Percentiles rank a stretch among this genome's conserved stretches.
Evolutionary conservation across 495 filamentous ascomycete species (phyloP).

Genomic region (Talaromyces nanjingensis): DNA sequence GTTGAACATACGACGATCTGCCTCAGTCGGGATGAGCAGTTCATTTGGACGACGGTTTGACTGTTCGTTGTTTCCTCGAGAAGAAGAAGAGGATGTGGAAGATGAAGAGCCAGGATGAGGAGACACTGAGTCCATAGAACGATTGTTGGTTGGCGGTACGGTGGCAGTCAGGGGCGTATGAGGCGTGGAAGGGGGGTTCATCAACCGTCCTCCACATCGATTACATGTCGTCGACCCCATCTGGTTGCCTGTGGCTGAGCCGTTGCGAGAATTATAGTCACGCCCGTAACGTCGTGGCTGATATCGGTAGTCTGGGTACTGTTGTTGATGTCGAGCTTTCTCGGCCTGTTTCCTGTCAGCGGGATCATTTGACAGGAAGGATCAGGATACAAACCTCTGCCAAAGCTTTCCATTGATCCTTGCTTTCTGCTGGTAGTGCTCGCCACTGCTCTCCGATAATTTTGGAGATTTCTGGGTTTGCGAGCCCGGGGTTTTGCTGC

Average conservation of each 20-base stretch:
- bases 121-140: conserved; percentile 3
- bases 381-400: conserved; percentile 57
- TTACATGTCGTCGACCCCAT: conserved; percentile 33
- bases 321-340: conserved; percentile 79
- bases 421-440: conserved; percentile 62
- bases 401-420: conserved; percentile 80
- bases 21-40: neutral
- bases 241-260: conserved; percentile 25
- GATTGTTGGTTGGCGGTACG: conserved; percentile 7
- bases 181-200: conserved; percentile 40
- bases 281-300: conserved; percentile 75
- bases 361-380: neutral
- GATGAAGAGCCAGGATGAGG: neutral
- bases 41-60: conserved; percentile 1
- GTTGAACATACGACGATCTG: neutral
- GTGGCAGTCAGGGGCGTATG: conserved; percentile 30
- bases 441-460: conserved; percentile 95
- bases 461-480: conserved; percentile 97
- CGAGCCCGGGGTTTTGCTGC: conserved; percentile 73
- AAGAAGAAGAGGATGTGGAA: neutral
- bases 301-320: conserved; percentile 92
- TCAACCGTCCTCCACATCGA: conserved; percentile 37
- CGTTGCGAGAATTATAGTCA: conserved; percentile 28
- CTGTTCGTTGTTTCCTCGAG: neutral
- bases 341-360: conserved; percentile 56